Conservation (phyloP, 1,139 yeast species). For the Eremothecium cymbalariae region DNA sequence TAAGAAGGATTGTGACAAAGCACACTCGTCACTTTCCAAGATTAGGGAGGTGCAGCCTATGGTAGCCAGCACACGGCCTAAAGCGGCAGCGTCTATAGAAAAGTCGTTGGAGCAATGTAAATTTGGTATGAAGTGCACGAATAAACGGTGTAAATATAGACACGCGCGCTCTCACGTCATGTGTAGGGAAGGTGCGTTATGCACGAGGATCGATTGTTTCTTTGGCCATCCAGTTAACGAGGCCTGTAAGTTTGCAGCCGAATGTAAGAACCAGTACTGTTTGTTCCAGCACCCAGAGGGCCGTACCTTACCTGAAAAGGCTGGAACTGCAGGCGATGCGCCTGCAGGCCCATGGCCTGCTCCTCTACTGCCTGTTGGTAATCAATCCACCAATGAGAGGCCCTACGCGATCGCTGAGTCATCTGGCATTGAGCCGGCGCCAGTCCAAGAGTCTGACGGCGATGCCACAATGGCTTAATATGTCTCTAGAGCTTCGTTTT, state of each 20-base stretch:
- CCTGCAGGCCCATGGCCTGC: conserved; percentile 8
- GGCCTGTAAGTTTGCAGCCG: conserved; percentile 69
- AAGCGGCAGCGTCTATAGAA: conserved; percentile 32
- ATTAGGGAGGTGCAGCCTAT: conserved; percentile 31
- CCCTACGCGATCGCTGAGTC: conserved; percentile 74
- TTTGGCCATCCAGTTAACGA: conserved; percentile 75
- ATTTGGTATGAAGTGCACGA: conserved; percentile 67
- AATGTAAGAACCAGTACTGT: conserved; percentile 65
- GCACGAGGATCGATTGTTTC: conserved; percentile 72
- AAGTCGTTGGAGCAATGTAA: conserved; percentile 72
- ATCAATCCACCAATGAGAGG: conserved; percentile 42
- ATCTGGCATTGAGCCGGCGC: conserved; percentile 56
- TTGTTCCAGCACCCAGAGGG: conserved; percentile 74
- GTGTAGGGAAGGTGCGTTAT: conserved; percentile 74
- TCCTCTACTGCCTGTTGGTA: conserved; percentile 8
- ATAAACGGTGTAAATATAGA: conserved; percentile 69
- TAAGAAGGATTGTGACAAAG: conserved; percentile 54
- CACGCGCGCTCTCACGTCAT: conserved; percentile 67
- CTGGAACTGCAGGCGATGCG: conserved; percentile 8
- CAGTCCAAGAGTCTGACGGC: conserved; percentile 34
- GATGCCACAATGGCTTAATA: conserved; percentile 7
- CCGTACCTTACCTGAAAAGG: conserved; percentile 34
- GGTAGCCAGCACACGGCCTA: conserved; percentile 20
- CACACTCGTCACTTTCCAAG: conserved; percentile 65
- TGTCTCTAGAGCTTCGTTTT: too few species aligned